These are phyloP conservation scores for Vigna nakashimae DNA, from an alignment of 306 rosid species.

Conservation along the genomic window DNA sequence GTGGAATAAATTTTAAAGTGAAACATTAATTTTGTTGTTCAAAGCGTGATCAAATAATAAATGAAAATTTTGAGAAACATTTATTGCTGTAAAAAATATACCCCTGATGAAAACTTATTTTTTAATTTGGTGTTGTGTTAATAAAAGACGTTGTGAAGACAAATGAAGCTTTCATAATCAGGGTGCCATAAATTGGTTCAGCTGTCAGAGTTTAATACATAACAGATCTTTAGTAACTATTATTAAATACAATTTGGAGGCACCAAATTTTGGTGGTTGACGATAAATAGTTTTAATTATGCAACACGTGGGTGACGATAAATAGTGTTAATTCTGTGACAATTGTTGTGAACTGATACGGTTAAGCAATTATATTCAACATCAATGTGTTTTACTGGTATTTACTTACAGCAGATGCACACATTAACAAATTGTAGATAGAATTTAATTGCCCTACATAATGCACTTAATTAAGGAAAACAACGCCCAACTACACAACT, in stretches of 20 bases:
- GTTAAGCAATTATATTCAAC: constrained; percentile 33
- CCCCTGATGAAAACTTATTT: no score
- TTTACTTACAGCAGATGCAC: constrained; percentile 19
- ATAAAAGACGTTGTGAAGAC: not conserved
- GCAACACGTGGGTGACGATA: not conserved
- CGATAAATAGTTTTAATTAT: not conserved
- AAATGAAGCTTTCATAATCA: not conserved
- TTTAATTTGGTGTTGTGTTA: not conserved
- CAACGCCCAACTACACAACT: constrained; percentile 8
- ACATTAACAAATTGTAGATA: not conserved
- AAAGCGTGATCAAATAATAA: not conserved
- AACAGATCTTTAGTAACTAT: not conserved
- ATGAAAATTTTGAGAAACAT: not conserved
- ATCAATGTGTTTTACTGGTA: constrained; percentile 20
- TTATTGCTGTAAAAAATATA: not conserved
- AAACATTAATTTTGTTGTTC: not conserved
- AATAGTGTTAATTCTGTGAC: not conserved
- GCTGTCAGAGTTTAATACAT: constrained; percentile 16
- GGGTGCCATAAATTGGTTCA: constrained; percentile 22
- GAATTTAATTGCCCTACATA: constrained; percentile 18
- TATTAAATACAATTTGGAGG: constrained; percentile 14
- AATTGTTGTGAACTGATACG: constrained; percentile 2
- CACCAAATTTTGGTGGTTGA: not conserved
- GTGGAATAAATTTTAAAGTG: not conserved
- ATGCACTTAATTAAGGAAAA: not conserved